phyloP scores from a whole-genome alignment of 805 yeast genomes.

The Yarrowia sp. region DNA sequence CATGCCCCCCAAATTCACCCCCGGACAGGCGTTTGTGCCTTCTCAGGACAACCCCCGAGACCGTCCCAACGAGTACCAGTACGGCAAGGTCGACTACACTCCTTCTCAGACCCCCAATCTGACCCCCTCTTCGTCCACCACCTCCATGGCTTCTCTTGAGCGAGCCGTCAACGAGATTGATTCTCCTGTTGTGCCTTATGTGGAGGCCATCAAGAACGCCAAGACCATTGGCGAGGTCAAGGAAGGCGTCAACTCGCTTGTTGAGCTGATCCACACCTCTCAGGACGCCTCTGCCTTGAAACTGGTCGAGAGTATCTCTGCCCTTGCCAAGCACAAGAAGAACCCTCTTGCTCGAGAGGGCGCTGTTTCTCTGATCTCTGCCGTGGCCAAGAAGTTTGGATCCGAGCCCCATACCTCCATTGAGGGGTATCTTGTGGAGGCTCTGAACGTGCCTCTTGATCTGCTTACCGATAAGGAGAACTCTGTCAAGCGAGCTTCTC shows the following conservation, averaged over 20 bases:
- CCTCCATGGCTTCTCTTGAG: conserved; percentile 70
- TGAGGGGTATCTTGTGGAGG: conserved; percentile 68
- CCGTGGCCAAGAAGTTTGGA: conserved; percentile 60
- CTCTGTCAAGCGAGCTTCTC: conserved; percentile 83
- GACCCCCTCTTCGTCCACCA: conserved; percentile 44
- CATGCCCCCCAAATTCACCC: conserved; percentile 23
- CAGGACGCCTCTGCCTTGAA: conserved; percentile 60
- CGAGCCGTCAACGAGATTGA: conserved; percentile 67
- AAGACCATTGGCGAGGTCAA: conserved; percentile 55
- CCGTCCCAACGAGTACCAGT: conserved; percentile 26
- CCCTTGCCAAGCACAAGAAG: conserved; percentile 71
- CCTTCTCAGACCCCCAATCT: conserved; percentile 21
- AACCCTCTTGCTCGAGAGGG: conserved; percentile 75
- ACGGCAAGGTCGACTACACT: conserved; percentile 6
- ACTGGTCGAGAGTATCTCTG: conserved; percentile 57
- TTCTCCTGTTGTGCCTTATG: conserved; percentile 62
- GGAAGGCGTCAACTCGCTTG: conserved; percentile 53
- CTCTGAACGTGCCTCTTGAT: conserved; percentile 65
- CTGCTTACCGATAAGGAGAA: conserved; percentile 82
- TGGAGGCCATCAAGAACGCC: conserved; percentile 53
- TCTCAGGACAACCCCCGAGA: conserved; percentile 18
- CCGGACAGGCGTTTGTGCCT: conserved; percentile 16
- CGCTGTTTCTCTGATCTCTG: conserved; percentile 58
- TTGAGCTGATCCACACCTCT: conserved; percentile 52
- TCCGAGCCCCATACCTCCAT: conserved; percentile 57